Base-by-base conservation (phyloP, 306 rosid species). In the Medicago arabica region DNA sequence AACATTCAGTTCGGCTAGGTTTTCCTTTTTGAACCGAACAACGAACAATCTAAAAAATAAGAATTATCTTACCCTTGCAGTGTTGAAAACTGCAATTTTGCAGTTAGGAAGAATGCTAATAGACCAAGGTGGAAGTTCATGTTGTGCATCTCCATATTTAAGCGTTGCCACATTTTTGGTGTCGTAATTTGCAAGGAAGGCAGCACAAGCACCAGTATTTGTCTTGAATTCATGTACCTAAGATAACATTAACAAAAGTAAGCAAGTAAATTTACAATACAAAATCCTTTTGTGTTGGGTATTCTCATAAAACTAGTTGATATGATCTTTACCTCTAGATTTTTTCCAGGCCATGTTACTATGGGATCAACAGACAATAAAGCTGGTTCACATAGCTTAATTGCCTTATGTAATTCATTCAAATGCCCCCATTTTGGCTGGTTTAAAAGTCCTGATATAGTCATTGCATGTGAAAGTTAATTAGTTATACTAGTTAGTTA, bases 371-470 rank as follows among this genome's bases (percentile, higher is more conserved):
- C 85, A 49, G 91, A 85, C 51, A 90, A 83, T 78, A 95, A 80
- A 85, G 87, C 90, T 10, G 90, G 78, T 76, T 95, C 98, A 34
- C 92, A 85, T 50, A 85, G 63, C 66, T 95, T 92, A 77, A 95
- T 90, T 77, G 93, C 98, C 77, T 75, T 89, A 74, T 95, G 99
- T 82, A 95, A 71, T 82, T 89, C 95, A 63, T 89, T 88, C 75
- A 95, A 68, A 86, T 95, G 99, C n/a, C 97, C 92, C 92, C 93
- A 95, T 86, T 95, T 95, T 60, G 99, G 99, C 40, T 95, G 89
- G 41, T 87, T 87, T 34, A 78, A 40, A 60, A 95, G 86, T 75
- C 99, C 99, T 95, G 78, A 18, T 44, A 46, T 15, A 46, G 16
- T 46, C 51, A 46, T 46, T 46, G 1, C n/a, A 46, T 12, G 51